These are phyloP conservation scores for Epicoccum nigrum DNA, from an alignment of 2,329 filamentous ascomycete genomes.

Conservation along the genomic window DNA sequence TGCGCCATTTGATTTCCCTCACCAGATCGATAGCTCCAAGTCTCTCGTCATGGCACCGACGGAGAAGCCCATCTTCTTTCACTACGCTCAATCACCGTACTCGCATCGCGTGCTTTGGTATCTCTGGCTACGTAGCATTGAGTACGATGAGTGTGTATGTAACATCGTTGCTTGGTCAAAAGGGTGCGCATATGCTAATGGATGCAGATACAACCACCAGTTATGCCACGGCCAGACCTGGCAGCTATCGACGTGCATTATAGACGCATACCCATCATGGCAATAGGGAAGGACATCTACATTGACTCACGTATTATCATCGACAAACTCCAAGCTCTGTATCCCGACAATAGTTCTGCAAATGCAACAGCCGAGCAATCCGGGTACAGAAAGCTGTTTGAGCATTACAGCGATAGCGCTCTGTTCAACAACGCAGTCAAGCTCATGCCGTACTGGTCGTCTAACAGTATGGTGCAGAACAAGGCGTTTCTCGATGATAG, in stretches of 20 bases:
- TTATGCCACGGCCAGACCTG: conserved; percentile 42
- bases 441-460: conserved; percentile 63
- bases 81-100: conserved; percentile 70
- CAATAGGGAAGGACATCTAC: conserved; percentile 41
- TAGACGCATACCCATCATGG: conserved; percentile 44
- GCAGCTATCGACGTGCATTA: conserved; percentile 44
- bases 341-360: conserved; percentile 22
- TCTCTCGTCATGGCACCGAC: conserved; percentile 22
- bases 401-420: conserved; percentile 62
- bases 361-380: conserved; percentile 42
- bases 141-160: conserved; percentile 71
- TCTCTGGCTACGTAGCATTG: conserved; percentile 67
- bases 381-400: conserved; percentile 62
- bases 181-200: background rate
- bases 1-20: background rate
- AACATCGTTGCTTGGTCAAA: background rate
- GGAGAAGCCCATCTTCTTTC: conserved; percentile 66
- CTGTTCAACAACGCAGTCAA: conserved; percentile 61
- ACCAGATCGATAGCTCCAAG: background rate
- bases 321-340: conserved; percentile 35
- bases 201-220: conserved; percentile 62
- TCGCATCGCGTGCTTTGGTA: conserved; percentile 71
- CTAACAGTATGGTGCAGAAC: conserved; percentile 61
- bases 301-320: conserved; percentile 43
- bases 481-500: conserved; percentile 66